phyloP scores from a whole-genome alignment of 2,329 filamentous ascomycete genomes.

The Bipolaris oryzae region DNA sequence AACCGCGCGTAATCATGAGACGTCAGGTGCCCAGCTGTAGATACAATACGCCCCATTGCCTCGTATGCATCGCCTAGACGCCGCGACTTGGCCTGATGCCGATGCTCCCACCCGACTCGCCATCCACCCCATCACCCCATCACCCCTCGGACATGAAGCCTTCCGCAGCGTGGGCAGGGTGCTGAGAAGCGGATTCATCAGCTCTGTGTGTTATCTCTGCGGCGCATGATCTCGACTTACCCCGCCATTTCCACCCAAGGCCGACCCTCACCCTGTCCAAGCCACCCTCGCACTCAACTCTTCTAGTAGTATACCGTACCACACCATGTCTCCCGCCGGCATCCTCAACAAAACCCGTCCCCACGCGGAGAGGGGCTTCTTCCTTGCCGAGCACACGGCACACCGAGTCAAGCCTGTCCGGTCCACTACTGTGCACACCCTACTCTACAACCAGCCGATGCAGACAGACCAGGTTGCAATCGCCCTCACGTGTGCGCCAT shows the following conservation, averaged over 20 bases:
- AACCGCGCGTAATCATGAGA: constrained; percentile 7
- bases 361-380: background rate
- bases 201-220: background rate
- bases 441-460: no score
- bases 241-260: constrained; percentile 3
- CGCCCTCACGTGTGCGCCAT: constrained; percentile 3
- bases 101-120: background rate
- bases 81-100: background rate
- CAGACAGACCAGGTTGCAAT: background rate
- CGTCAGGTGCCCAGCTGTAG: constrained; percentile 3
- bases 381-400: background rate
- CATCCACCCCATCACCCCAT: background rate
- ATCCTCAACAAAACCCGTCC: background rate
- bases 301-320: background rate
- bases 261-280: background rate
- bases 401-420: background rate
- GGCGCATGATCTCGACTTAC: constrained; percentile 3
- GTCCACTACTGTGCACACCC: background rate
- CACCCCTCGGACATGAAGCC: background rate
- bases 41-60: background rate
- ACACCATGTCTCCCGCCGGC: constrained; percentile 1
- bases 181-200: background rate
- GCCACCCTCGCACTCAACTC: background rate
- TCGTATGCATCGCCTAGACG: constrained; percentile 2
- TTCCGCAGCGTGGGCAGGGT: background rate